A percentile compares a stretch with the other conserved stretches of the same genome.
phyloP scores from a whole-genome alignment of 108 stramenopile genomes.

The Aurantiochytrium sp. region DNA sequence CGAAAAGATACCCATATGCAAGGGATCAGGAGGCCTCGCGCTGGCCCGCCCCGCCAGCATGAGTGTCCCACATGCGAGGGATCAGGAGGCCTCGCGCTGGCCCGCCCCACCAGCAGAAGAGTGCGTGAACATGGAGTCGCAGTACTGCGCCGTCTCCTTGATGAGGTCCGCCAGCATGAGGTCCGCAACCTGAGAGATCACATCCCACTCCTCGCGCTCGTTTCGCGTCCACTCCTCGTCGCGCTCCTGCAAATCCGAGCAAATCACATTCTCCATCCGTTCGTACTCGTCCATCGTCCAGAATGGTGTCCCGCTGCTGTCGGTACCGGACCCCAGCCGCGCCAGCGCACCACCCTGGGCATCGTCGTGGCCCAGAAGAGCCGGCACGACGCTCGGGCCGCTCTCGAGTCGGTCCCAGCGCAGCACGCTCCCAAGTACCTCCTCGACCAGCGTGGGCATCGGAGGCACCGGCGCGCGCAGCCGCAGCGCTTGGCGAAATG shows the following conservation, averaged over 20 bases:
- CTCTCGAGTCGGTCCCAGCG: neutral
- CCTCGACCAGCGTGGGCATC: neutral
- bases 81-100: no score
- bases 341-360: neutral
- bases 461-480: neutral
- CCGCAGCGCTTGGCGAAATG: neutral
- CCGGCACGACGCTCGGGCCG: neutral
- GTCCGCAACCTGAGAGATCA: neutral
- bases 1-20: no score
- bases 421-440: neutral
- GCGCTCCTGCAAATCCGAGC: neutral
- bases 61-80: no score
- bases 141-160: constrained; percentile 21
- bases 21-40: no score
- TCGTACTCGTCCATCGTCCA: constrained; percentile 16
- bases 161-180: neutral
- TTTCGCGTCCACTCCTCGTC: neutral
- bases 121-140: no score
- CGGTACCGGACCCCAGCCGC: no score
- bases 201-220: neutral
- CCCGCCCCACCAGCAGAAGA: no score
- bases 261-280: constrained; percentile 10
- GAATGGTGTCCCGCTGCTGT: neutral
- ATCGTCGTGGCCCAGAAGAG: neutral
- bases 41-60: no score